Percentiles rank a stretch among this genome's conserved stretches.
Evolutionary conservation across 2,329 filamentous ascomycete genomes (phyloP).

Genomic region (Aureobasidium subglaciale): DNA sequence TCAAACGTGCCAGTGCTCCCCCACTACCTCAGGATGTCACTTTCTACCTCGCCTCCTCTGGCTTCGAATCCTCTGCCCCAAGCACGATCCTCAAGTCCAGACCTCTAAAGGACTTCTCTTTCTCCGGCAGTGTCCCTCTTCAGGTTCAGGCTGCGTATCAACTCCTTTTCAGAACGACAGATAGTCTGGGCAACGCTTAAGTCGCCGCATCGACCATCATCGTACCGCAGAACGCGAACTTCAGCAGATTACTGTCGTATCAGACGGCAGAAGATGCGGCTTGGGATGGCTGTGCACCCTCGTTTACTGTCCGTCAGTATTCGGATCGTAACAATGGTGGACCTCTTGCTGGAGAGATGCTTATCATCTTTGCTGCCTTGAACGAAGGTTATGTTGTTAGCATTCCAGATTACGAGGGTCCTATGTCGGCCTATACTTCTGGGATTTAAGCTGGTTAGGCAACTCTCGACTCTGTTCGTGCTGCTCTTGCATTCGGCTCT

Average conservation of each 20-base stretch:
- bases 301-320: constrained; percentile 13
- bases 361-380: constrained; percentile 17
- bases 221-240: background rate
- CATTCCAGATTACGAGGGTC: constrained; percentile 24
- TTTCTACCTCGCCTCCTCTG: constrained; percentile 23
- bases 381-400: constrained; percentile 22
- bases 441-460: constrained; percentile 23
- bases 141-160: constrained; percentile 3
- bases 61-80: constrained; percentile 19
- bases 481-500: constrained; percentile 16
- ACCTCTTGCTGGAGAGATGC: background rate
- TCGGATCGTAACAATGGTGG: background rate
- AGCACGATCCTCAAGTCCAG: constrained; percentile 21
- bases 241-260: background rate
- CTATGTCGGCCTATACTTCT: constrained; percentile 20
- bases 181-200: background rate
- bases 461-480: constrained; percentile 25
- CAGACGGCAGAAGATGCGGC: background rate
- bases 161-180: background rate
- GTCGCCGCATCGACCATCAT: background rate
- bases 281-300: constrained; percentile 3
- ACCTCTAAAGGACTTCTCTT: background rate
- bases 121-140: background rate
- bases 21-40: constrained; percentile 20
- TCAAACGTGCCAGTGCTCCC: background rate